A percentile compares a stretch with the other conserved stretches of the same genome.
phyloP scores from a whole-genome alignment of 2,329 filamentous ascomycete species.

The Botrytis paeoniae region DNA sequence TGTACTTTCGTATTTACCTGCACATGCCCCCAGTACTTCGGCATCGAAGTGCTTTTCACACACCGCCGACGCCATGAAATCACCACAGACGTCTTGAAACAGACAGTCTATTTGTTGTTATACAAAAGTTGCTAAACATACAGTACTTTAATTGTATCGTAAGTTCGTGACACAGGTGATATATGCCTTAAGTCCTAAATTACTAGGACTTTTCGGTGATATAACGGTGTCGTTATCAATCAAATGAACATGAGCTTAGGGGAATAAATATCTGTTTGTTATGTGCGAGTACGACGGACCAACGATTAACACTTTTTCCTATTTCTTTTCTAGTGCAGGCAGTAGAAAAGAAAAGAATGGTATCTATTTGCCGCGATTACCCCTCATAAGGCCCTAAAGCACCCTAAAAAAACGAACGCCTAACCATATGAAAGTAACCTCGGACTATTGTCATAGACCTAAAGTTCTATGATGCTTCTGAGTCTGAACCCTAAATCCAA shows the following conservation, averaged over 20 bases:
- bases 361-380: neutral
- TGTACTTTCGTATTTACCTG: neutral
- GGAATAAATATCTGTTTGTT: neutral
- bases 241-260: neutral
- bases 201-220: conserved; percentile 2
- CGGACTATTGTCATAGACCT: neutral
- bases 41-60: neutral
- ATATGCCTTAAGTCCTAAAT: neutral
- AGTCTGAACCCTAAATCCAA: neutral
- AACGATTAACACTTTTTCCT: neutral
- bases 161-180: neutral
- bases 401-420: neutral
- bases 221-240: conserved; percentile 11
- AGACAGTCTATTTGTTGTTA: neutral
- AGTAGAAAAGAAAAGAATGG: neutral
- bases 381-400: neutral
- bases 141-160: neutral
- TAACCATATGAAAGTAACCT: neutral
- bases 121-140: neutral
- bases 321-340: neutral
- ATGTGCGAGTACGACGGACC: neutral
- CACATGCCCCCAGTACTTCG: neutral
- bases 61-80: neutral
- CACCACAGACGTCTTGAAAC: neutral
- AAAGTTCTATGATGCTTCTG: neutral